Evolutionary conservation across 805 yeast species (phyloP), one percentile per base, ranked within the genome.

Genomic region (Lipomyces kockii): DNA sequence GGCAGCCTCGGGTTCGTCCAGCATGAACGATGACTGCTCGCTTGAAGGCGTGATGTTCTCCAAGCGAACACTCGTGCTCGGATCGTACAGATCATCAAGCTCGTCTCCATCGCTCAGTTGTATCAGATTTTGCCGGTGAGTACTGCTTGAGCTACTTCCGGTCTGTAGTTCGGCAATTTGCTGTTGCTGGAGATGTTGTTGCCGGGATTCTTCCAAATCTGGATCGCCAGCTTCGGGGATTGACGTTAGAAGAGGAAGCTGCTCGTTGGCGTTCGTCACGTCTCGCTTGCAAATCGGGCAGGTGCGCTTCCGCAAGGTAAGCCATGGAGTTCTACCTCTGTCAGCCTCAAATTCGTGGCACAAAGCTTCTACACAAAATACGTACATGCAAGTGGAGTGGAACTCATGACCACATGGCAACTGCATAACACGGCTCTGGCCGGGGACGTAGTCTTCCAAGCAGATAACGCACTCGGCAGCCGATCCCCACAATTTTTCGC

Each of bases 351-450:
- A 22, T 17, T 27, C 53, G 25, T 56, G 22, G 22, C 14, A 11
- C 51, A 29, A 51, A 14, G 39, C 17, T 37, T 5, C 20, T 22
- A 14, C 7, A 14, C 12, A 51, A 12, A 7, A 2, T 9, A 39
- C 53, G 11, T 32, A 29, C 37, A 87, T 82, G 74, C 90, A 87
- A 32, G 78, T 79, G 56, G 82, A 83, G 73, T 87, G 90, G 77
- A 82, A 87, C 69, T 86, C 85, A 75, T 87, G 90, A 61, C 84
- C 83, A 74, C 90, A 87, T 7, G 86, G 87, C 60, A 87, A 78
- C 27, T 82, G 79, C 77, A 86, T 79, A 22, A 87, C 85, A 59
- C 79, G 78, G 27, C 85, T 80, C 64, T 77, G 78, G 39, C 85
- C 81, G 17, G 83, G 82, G 11, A 78, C 76, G 72, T 83, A 87